phyloP scores from a whole-genome alignment of 192 early-diverging fungal species.

The Gorgonomyces haynaldii region DNA sequence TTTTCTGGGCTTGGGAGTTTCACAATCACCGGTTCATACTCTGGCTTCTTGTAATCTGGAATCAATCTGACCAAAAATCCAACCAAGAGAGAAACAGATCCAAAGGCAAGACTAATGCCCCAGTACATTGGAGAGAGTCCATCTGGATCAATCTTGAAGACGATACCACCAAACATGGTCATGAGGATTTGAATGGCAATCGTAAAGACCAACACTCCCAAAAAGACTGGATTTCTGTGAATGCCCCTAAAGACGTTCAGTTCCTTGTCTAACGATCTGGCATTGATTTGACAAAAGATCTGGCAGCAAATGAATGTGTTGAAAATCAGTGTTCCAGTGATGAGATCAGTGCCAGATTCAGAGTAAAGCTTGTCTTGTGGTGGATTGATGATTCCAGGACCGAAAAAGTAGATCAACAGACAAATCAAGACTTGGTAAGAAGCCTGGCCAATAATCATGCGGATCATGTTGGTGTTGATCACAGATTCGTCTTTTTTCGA shows the following conservation, averaged over 20 bases:
- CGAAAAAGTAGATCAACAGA: slow-evolving; percentile 26
- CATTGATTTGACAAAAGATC: slow-evolving; percentile 82
- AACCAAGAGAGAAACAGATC: slow-evolving; percentile 67
- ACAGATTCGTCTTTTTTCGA: slow-evolving; percentile 60
- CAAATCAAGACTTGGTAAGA: slow-evolving; percentile 78
- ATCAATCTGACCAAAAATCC: slow-evolving; percentile 78
- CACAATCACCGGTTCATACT: too few species aligned
- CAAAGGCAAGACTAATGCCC: slow-evolving; percentile 71
- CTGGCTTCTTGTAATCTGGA: slow-evolving; percentile 27
- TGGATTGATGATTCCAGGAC: background rate
- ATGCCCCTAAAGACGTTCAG: slow-evolving; percentile 30
- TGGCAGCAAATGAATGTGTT: slow-evolving; percentile 88
- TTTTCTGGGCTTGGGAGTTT: too few species aligned
- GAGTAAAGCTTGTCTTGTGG: slow-evolving; percentile 4
- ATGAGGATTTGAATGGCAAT: slow-evolving; percentile 22
- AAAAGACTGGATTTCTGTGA: slow-evolving; percentile 20
- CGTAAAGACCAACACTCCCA: slow-evolving; percentile 14
- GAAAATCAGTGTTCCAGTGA: slow-evolving; percentile 62
- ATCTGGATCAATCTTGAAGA: slow-evolving; percentile 59
- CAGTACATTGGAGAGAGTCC: slow-evolving; percentile 52
- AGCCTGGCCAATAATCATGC: slow-evolving; percentile 83
- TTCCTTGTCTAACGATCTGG: slow-evolving; percentile 18
- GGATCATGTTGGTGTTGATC: slow-evolving; percentile 83
- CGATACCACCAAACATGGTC: slow-evolving; percentile 75
- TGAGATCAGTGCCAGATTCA: slow-evolving; percentile 12